Evolutionary conservation across 2,329 filamentous ascomycete species (phyloP).

Genomic region (Monosporascus ibericus): DNA sequence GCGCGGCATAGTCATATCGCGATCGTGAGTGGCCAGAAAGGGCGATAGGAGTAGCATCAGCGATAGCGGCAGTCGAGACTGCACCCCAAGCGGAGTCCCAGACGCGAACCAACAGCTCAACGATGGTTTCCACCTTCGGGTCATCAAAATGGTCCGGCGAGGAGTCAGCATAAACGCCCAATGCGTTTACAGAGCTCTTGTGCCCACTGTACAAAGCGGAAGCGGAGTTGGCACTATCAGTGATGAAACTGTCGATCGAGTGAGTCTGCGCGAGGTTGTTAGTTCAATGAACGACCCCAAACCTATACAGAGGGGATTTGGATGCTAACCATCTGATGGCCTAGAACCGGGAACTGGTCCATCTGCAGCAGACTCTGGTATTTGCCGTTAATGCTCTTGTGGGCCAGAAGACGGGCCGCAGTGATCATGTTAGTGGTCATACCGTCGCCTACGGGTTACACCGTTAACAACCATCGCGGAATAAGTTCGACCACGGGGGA

Average conservation of each 20-base stretch:
- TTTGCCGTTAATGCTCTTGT: conserved; percentile 79
- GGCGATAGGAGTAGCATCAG: conserved; percentile 77
- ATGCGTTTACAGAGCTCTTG: conserved; percentile 76
- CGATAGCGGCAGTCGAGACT: conserved; percentile 74
- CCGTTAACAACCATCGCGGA: neutral
- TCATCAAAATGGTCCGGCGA: conserved; percentile 70
- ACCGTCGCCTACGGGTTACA: conserved; percentile 36
- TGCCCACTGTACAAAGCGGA: conserved; percentile 77
- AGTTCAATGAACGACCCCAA: neutral
- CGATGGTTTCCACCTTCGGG: conserved; percentile 79
- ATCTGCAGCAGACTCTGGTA: conserved; percentile 71
- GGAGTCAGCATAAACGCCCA: conserved; percentile 76
- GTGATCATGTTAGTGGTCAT: conserved; percentile 76
- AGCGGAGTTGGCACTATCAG: conserved; percentile 79
- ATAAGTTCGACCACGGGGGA: neutral
- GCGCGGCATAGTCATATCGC: conserved; percentile 61
- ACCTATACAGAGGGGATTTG: neutral
- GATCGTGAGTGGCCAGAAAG: conserved; percentile 66
- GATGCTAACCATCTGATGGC: conserved; percentile 64
- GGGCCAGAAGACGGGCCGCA: conserved; percentile 72
- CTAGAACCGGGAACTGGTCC: conserved; percentile 79
- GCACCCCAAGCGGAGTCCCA: conserved; percentile 56
- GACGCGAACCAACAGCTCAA: conserved; percentile 68
- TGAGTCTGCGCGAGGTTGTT: conserved; percentile 48
- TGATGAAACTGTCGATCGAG: conserved; percentile 79